Conservation (phyloP, 148 eudicot species). For the Cornus kousa region DNA sequence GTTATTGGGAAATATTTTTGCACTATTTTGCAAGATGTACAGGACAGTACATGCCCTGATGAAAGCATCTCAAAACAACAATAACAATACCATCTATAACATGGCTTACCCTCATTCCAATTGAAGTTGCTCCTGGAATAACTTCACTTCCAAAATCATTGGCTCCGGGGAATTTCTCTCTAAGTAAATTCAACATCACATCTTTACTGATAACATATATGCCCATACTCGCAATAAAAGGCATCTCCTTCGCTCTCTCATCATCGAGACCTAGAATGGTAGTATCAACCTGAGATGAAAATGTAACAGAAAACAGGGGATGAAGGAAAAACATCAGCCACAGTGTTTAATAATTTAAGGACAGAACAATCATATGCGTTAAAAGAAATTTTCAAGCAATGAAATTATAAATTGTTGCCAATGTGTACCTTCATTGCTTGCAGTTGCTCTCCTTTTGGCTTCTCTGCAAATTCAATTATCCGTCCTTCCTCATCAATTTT, state of each 20-base stretch:
- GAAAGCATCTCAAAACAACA: no score
- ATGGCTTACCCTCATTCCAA: conserved; percentile 65
- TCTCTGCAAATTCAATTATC: conserved; percentile 80
- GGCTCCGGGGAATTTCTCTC: conserved; percentile 71
- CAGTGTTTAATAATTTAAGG: no score
- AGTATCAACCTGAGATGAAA: conserved; percentile 65
- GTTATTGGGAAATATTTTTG: no score
- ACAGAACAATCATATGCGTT: no score
- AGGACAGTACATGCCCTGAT: background rate
- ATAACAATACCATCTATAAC: no score
- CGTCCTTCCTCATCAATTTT: conserved; percentile 94
- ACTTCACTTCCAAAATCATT: conserved; percentile 98
- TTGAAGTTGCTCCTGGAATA: conserved; percentile 88
- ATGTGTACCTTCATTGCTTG: conserved; percentile 77
- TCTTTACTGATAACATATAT: conserved; percentile 89
- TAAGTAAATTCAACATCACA: conserved; percentile 66
- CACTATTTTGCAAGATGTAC: background rate
- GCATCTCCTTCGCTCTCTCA: conserved; percentile 92
- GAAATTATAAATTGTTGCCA: background rate
- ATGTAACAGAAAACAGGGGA: conserved; percentile 9
- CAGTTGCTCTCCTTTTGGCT: conserved; percentile 86
- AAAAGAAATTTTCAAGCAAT: no score
- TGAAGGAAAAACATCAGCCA: background rate
- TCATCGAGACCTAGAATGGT: conserved; percentile 89
- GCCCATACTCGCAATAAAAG: conserved; percentile 94